phyloP scores from a whole-genome alignment of 768 basidiomycete species.

The Leccinum uliginosum region DNA sequence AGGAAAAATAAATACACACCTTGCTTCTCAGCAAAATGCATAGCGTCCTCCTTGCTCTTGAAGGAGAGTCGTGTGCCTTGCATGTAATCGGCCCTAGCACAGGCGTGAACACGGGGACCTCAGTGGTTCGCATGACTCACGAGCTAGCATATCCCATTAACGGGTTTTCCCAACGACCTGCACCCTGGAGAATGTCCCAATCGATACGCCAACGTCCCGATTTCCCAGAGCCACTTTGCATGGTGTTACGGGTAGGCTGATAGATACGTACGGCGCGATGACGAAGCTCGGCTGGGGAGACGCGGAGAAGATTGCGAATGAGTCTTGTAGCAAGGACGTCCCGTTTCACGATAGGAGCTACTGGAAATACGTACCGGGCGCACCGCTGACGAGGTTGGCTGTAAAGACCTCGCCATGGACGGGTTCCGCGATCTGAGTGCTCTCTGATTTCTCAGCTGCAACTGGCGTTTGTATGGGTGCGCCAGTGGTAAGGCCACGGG shows the following conservation, averaged over 20 bases:
- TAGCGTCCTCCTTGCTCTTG: constrained; percentile 82
- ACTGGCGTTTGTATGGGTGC: constrained; percentile 20
- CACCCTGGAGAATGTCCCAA: constrained; percentile 86
- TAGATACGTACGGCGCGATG: constrained; percentile 89
- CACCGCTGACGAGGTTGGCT: constrained; percentile 83
- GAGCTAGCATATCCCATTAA: constrained; percentile 97
- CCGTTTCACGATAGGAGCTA: background rate
- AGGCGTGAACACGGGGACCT: background rate
- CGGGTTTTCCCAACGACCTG: constrained; percentile 95
- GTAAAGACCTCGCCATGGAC: constrained; percentile 58
- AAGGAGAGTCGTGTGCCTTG: constrained; percentile 85
- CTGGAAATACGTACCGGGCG: constrained; percentile 56
- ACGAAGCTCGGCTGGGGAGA: constrained; percentile 66
- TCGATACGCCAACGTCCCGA: constrained; percentile 90
- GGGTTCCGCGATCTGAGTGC: constrained; percentile 39
- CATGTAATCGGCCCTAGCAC: constrained; percentile 85
- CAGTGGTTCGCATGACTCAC: constrained; percentile 43
- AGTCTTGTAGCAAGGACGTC: background rate
- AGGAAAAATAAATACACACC: constrained; percentile 40
- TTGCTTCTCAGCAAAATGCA: constrained; percentile 97
- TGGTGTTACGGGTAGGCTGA: constrained; percentile 89
- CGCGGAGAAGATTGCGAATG: background rate
- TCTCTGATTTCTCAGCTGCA: constrained; percentile 19
- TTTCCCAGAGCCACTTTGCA: constrained; percentile 89
- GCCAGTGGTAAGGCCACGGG: constrained; percentile 21